Conservation (phyloP, 306 rosid species). For the Gynostemma pentaphyllum region DNA sequence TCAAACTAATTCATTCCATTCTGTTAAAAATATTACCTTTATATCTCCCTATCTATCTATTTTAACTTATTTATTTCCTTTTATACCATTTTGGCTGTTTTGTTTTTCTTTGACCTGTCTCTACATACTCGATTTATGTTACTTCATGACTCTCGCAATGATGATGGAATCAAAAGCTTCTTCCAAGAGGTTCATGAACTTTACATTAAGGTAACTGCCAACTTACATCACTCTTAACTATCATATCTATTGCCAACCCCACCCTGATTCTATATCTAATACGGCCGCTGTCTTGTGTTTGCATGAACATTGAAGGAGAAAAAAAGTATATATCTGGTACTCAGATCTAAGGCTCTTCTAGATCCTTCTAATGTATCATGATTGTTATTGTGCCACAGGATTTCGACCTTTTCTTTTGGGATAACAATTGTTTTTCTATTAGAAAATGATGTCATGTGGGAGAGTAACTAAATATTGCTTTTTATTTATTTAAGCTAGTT, state of each 20-base stretch:
- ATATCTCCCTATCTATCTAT: background rate
- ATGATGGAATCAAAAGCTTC: conserved; percentile 98
- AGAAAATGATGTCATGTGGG: background rate
- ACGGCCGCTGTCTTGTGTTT: background rate
- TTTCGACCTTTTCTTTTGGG: background rate
- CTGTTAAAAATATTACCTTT: background rate
- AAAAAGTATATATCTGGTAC: background rate
- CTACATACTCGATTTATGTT: conserved; percentile 83
- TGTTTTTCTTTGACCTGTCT: conserved; percentile 43
- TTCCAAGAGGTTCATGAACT: conserved; percentile 98
- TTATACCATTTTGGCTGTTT: background rate
- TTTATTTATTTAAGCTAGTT: background rate
- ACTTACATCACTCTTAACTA: background rate
- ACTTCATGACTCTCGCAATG: conserved; percentile 91
- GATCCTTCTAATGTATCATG: background rate
- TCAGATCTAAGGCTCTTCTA: background rate
- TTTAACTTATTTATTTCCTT: background rate
- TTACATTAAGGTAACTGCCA: conserved; percentile 60
- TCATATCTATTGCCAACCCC: background rate
- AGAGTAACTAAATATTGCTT: background rate
- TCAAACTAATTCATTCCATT: background rate
- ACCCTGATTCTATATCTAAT: too few relatives aligned
- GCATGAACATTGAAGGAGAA: background rate
- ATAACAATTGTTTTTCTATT: background rate
- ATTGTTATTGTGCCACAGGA: background rate